Base-by-base conservation (phyloP, 441 rosid genomes). In the Corymbia calophylla region DNA sequence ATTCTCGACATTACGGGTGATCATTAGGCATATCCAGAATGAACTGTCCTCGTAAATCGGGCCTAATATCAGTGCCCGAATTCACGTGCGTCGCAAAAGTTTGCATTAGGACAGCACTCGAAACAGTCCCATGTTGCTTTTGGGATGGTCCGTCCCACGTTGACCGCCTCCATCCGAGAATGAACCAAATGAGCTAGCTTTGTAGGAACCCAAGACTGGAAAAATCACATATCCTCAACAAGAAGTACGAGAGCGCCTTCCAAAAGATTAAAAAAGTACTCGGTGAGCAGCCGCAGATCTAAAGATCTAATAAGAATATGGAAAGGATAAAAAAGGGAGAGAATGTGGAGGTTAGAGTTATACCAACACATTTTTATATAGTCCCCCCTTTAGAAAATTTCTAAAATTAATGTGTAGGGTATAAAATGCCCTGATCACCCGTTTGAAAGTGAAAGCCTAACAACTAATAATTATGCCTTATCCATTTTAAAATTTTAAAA, bases 401-500 rank as follows among this genome's bases (percentile, higher is more conserved):
- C 44, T 39, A 39, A 39, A 39, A 39, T 39, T 39, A 39, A 39
- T 39, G 44, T 5, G 6, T 39, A 39, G 4, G 44, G 44, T 39
- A 5, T 39, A 39, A 39, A 39, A 39, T 39, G 6, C 5, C 44
- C 44, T 5, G 6, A 39, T 39, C 44, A 39, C 44, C 1, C 1
- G 44, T 39, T 39, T 39, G 44, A 39, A 39, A 39, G 44, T 39
- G 5, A 39, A 39, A 5, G 5, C 44, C 44, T 39, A 64, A 64
- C 19, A 14, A 10, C 21, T n/a, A 8, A 64, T 7, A n/a, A 31
- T 15, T 64, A 18, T 64, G 39, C 39, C 8, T 64, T 64, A 17
- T 15, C 39, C 39, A 64, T 0, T 64, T 64, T n/a, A 7, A 64
- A 64, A n/a, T 2, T 0, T 0, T 0, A 0, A 64, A n/a, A n/a